These are phyloP conservation scores for Blastobotrys proliferans DNA, from an alignment of 1,139 yeast species.

Conservation along the genomic window DNA sequence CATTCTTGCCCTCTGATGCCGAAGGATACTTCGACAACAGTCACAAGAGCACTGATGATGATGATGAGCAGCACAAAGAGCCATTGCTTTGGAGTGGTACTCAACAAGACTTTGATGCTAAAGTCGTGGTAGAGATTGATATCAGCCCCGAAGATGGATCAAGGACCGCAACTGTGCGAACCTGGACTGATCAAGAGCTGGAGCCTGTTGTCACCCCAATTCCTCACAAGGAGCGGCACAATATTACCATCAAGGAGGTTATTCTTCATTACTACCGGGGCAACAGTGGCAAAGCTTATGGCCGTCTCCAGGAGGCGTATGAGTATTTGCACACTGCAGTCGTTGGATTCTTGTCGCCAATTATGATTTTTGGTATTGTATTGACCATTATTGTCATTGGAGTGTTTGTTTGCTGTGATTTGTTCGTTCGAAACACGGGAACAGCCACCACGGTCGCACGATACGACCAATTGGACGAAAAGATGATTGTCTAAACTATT, in stretches of 20 bases:
- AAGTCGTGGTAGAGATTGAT: slow-evolving; percentile 14
- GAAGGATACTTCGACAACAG: slow-evolving; percentile 16
- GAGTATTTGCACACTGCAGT: slow-evolving; percentile 22
- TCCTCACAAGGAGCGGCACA: background rate
- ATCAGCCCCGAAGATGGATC: background rate
- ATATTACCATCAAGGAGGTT: slow-evolving; percentile 11
- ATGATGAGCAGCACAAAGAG: slow-evolving; percentile 20
- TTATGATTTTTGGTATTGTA: slow-evolving; percentile 22
- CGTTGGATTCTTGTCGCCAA: slow-evolving; percentile 26
- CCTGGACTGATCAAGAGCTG: background rate
- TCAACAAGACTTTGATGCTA: slow-evolving; percentile 15
- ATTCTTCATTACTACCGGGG: slow-evolving; percentile 25
- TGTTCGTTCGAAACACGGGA: background rate
- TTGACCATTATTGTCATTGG: slow-evolving; percentile 21
- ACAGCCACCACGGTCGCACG: background rate
- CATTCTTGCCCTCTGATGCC: slow-evolving; percentile 19
- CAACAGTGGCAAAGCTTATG: slow-evolving; percentile 15
- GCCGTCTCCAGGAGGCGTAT: slow-evolving; percentile 16
- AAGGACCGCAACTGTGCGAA: slow-evolving; percentile 1
- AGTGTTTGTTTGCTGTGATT: slow-evolving; percentile 20
- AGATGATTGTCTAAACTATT: background rate
- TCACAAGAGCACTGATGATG: slow-evolving; percentile 16
- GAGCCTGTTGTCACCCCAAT: slow-evolving; percentile 5
- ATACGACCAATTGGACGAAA: background rate
- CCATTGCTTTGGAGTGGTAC: slow-evolving; percentile 21